Evolutionary conservation across 2,329 filamentous ascomycete species (phyloP), one percentile per base, ranked within the genome.

Genomic region (Arthrobotrys musiformis): DNA sequence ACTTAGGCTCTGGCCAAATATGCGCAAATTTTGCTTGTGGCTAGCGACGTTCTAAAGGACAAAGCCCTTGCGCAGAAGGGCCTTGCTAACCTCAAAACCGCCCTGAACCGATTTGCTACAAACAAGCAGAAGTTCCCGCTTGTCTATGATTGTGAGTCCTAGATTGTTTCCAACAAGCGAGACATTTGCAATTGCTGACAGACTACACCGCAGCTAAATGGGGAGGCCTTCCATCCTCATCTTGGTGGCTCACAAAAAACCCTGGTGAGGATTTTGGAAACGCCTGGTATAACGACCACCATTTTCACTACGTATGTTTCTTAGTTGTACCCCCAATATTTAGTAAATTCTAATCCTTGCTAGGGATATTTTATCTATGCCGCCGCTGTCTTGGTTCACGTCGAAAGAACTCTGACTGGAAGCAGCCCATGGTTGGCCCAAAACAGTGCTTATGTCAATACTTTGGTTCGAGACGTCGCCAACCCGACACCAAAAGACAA

Each of bases 191-290:
- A 17, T 15, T 5, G 66, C 67, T 70, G 33, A 79, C 26, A 28
- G 24, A 13, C 15, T 22, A 7, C 11, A n/a, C 50, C 28, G 2
- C 70, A 89, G 87, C 84, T 78, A 88, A 86, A 13, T 97, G 93
- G 93, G 92, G 92, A 72, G 93, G 93, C 0, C 85, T 93, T 5
- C 92, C 95, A 8, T 95, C 92, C 4, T 89, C 89, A 5, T 92
- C 90, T 8, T 89, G 90, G 3, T 97, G 94, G 82, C 82, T 82
- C 15, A 92, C 89, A 0, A 90, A 89, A 1, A 88, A 96, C 79
- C 83, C 88, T 4, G 89, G 90, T 1, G 87, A 86, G 0, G 95
- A 98, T 82, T 98, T 97, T 84, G 95, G 95, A 79, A 97, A 97
- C 83, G 92, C 91, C 0, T 91, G 89, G 81, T 94, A 94, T 85